phyloP scores from a whole-genome alignment of 371 early-diverging fungal species.

The Apophysomyces sp. region DNA sequence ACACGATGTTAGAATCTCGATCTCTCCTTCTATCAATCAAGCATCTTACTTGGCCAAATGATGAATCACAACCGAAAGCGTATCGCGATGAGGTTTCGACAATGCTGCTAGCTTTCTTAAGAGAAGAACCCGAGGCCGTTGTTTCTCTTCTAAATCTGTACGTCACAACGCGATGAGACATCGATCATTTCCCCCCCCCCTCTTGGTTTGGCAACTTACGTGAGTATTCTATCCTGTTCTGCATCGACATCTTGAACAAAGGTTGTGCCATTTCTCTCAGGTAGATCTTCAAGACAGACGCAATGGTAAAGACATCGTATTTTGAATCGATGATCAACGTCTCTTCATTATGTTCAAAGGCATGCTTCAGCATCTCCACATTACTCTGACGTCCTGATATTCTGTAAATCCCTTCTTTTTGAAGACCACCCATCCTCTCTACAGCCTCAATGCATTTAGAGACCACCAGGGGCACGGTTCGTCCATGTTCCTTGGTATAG shows the following conservation, averaged over 20 bases:
- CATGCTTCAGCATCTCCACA: constrained; percentile 48
- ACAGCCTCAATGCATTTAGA: constrained; percentile 57
- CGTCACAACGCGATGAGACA: no score
- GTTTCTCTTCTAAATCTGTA: constrained; percentile 17
- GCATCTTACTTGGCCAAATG: constrained; percentile 52
- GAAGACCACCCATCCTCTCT: constrained; percentile 60
- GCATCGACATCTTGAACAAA: constrained; percentile 50
- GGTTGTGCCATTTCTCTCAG: constrained; percentile 66
- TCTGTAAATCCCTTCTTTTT: constrained; percentile 73
- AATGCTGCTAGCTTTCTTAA: constrained; percentile 33
- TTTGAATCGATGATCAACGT: constrained; percentile 35
- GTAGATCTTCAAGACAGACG: constrained; percentile 63
- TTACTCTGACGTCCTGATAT: constrained; percentile 65
- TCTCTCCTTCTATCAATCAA: background rate
- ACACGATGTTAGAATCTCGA: background rate
- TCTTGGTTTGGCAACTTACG: no score
- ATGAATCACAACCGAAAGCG: constrained; percentile 42
- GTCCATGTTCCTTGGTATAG: constrained; percentile 42
- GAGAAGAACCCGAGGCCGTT: constrained; percentile 20
- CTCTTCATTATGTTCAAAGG: constrained; percentile 57
- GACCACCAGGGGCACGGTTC: constrained; percentile 56
- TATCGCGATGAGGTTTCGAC: constrained; percentile 49
- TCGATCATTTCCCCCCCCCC: no score
- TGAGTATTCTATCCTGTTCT: constrained; percentile 57
- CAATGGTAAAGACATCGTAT: constrained; percentile 59